phyloP scores from a whole-genome alignment of 768 basidiomycete species.

The Suillus hirtellus region DNA sequence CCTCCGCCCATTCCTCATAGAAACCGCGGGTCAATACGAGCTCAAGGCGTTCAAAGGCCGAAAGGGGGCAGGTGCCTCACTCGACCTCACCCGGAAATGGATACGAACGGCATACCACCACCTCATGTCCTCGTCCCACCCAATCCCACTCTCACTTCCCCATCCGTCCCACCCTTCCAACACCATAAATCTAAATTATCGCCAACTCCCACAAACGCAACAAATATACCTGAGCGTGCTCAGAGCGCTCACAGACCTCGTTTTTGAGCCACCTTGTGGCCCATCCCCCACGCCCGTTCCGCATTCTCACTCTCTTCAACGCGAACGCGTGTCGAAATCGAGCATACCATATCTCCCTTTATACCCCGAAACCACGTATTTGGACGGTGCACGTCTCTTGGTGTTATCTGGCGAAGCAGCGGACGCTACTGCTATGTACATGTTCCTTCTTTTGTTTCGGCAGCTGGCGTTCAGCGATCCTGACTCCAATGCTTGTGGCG shows the following conservation, averaged over 20 bases:
- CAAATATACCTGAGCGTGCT: conserved; percentile 55
- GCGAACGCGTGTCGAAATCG: conserved; percentile 26
- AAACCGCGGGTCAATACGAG: conserved; percentile 79
- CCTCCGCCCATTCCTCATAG: conserved; percentile 86
- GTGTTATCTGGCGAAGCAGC: conserved; percentile 69
- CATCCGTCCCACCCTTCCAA: conserved; percentile 46
- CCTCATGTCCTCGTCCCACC: conserved; percentile 38
- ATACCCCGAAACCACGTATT: conserved; percentile 78
- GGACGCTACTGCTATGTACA: conserved; percentile 73
- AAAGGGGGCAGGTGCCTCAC: conserved; percentile 44
- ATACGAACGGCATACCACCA: conserved; percentile 52
- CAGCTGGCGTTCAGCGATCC: conserved; percentile 52
- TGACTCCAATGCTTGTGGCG: neutral
- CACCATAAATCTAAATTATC: conserved; percentile 47
- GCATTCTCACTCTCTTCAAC: conserved; percentile 23
- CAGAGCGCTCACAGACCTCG: conserved; percentile 62
- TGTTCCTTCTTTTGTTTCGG: conserved; percentile 80
- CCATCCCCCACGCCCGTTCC: conserved; percentile 1
- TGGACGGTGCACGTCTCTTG: conserved; percentile 71
- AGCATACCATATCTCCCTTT: conserved; percentile 37
- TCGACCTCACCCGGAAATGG: conserved; percentile 66
- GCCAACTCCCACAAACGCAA: conserved; percentile 41
- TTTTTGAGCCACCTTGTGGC: conserved; percentile 53
- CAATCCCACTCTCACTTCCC: conserved; percentile 29
- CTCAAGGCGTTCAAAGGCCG: conserved; percentile 71